phyloP scores from a whole-genome alignment of 345 rosid species.

The Aegle marmelos region DNA sequence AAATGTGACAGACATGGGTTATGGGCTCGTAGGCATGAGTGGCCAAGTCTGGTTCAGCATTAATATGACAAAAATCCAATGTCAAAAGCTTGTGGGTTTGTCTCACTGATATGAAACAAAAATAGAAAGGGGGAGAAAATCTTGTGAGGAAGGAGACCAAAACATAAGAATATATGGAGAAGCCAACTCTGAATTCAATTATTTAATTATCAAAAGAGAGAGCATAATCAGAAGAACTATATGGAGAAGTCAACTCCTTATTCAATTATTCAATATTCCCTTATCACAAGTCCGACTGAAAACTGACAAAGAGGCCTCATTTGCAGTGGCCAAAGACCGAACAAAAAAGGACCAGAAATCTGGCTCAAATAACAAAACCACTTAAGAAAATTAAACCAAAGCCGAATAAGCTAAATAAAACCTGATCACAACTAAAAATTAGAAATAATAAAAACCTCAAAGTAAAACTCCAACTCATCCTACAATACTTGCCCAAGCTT shows the following conservation, averaged over 20 bases:
- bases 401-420: neutral
- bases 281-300: neutral
- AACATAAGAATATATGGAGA: no score
- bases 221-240: neutral
- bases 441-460: neutral
- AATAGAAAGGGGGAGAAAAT: no score
- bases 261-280: neutral
- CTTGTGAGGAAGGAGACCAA: neutral
- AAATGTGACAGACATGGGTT: neutral
- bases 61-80: neutral
- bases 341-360: neutral
- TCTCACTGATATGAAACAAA: neutral
- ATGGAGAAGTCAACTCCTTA: no score
- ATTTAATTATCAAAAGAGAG: neutral
- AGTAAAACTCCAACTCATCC: neutral
- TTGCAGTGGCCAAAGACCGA: neutral
- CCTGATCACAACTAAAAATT: neutral
- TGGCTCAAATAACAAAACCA: neutral
- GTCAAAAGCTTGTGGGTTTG: neutral
- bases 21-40: neutral
- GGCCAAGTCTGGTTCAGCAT: neutral
- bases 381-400: neutral
- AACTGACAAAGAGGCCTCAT: neutral
- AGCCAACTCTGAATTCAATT: neutral
- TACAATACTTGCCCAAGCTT: neutral